Evolutionary conservation across 306 rosid genomes (phyloP), one percentile per base, ranked within the genome.

Genomic region (Urtica urens): DNA sequence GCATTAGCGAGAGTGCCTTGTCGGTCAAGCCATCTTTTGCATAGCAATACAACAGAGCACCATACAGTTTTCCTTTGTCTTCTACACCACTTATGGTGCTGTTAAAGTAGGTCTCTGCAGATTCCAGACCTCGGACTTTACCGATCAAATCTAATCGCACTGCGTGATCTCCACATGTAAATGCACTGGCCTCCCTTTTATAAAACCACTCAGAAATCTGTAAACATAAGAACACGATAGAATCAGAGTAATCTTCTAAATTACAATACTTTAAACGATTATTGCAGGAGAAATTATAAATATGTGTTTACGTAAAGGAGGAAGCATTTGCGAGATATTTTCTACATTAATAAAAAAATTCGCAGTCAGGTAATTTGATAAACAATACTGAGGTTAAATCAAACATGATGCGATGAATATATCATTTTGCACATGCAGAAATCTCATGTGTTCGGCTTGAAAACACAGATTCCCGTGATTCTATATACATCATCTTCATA

Each of bases 191-290:
- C 27, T 64, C 73, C 60, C 64, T 72, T 72, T 77, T 46, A 46
- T 55, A 69, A 78, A 74, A 62, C 90, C 86, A 80, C 51, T 83
- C 86, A 22, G 94, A 83, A 63, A 80, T 77, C 90, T 82, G 20
- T n/a, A 53, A 35, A 35, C 40, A 35, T 33, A 23, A 5, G 22
- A 5, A 10, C 34, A 44, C 14, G 16, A 40, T 24, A 53, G 18
- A 26, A 51, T 40, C 10, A 28, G 10, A 20, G 46, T 24, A 24
- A 14, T 30, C n/a, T n/a, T n/a, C n/a, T n/a, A n/a, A n/a, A n/a
- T n/a, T n/a, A n/a, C n/a, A n/a, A n/a, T n/a, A n/a, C n/a, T 29
- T 18, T 19, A 21, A 48, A n/a, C n/a, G n/a, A n/a, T n/a, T n/a
- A n/a, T n/a, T n/a, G n/a, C n/a, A n/a, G n/a, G n/a, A n/a, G n/a